Base-by-base conservation (phyloP, 306 rosid species). In the Cyamopsis tetragonoloba region DNA sequence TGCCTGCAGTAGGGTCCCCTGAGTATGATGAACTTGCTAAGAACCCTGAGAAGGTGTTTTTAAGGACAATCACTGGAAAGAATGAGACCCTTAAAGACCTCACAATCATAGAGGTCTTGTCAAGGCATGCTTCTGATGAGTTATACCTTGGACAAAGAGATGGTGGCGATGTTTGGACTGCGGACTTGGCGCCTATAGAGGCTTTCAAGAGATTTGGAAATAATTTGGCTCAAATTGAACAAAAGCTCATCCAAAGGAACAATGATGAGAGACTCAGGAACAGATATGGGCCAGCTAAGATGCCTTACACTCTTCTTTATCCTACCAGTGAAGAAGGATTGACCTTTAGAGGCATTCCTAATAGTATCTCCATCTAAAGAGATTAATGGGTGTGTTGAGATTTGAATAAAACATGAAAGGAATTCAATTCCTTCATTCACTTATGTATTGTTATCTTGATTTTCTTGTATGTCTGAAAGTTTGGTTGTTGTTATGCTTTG, bases 301-400 rank as follows among this genome's bases (percentile, higher is more conserved):
- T 87, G 79, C 97, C 95, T 0, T 90, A 90, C 68, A 90, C 97
- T 8, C 34, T 87, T 65, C 92, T 90, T n/a, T 71, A 82, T 78
- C 97, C 95, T 54, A 46, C 82, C 2, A 87, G 97, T 37, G 73
- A 72, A 11, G 81, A 76, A 9, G 92, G 97, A 2, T 80, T 91
- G 7, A 86, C 95, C 19, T 79, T 66, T 24, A 77, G 84, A 74
- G 97, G 97, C 28, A 84, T 91, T 67, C 97, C 92, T 12, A 91
- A 88, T 15, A 91, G 97, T 10, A 80, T 91, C 68, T 87, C 92
- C 4, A 78, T 78, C 43, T 78, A 19, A 78, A 49, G 4, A 2
- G 39, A 9, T 11, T 6, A 13, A 4, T 28, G 41, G 41, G 14
- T 69, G 32, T 30, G 41, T 39, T 39, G 37, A 6, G 19, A 0